Base-by-base conservation (phyloP, 2,329 filamentous ascomycete genomes). In the Parascedosporium putredinis region DNA sequence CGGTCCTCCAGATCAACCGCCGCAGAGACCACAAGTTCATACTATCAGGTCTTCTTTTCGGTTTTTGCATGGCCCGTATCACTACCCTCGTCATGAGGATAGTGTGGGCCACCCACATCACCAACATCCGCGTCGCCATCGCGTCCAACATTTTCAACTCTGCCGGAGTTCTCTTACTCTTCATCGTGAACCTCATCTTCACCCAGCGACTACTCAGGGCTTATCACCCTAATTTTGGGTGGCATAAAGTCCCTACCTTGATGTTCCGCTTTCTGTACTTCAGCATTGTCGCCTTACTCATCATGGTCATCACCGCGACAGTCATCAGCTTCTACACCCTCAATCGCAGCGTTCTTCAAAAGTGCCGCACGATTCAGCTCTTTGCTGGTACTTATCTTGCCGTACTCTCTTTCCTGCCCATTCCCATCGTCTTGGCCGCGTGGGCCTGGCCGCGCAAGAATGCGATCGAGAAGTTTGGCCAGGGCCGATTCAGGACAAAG, bases 121-220 rank as follows among this genome's bases (percentile, higher is more conserved):
- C 42, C 49, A 63, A 69, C 57, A 52, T 66, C 47, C 57, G 61
- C 50, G 56, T 79, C 50, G 71, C 68, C 58, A 74, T 81, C 52
- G 79, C 83, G 6, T 78, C 85, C 3, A 72, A 73, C 55, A 76
- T 93, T 59, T 81, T 93, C 57, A 78, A 87, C 51, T 78, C 81
- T 42, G 82, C 84, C 0, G 88, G 87, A 38, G 80, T 89, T 14
- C 62, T 94, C 29, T 64, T 94, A 6, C 69, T 94, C 53, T 31
- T 58, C 55, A 45, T 59, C 54, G 4, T 56, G 54, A 52, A 95
- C 66, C 67, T 94, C 38, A 68, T 93, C 58, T 86, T 90, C 60
- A 67, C 83, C 0, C 86, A 88, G 64, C 81, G 88, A 43, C 73
- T 95, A 23, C 64, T 93, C 16, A 77, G 88, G 49, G 84, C 84